phyloP scores from a whole-genome alignment of 2,329 filamentous ascomycete species.

The Fusarium subtropicale region DNA sequence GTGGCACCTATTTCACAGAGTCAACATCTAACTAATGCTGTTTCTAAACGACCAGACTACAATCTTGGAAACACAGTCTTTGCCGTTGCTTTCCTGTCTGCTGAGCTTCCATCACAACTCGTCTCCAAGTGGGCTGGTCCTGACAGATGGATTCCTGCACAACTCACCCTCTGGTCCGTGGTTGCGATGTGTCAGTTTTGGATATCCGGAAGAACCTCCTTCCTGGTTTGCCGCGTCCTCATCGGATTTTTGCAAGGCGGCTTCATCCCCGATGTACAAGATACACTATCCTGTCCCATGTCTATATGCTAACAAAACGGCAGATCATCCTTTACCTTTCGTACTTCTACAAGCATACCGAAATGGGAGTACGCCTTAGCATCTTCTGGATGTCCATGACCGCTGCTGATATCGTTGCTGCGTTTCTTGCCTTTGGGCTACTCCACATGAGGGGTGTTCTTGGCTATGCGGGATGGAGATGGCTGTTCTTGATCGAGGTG shows the following conservation, averaged over 20 bases:
- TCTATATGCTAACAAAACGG: accelerated
- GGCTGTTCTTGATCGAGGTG: neutral
- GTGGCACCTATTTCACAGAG: accelerated
- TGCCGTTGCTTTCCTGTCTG: neutral
- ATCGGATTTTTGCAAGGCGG: neutral
- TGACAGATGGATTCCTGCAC: neutral
- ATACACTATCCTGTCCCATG: accelerated
- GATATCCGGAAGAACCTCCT: neutral
- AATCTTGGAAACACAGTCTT: neutral
- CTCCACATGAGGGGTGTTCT: neutral
- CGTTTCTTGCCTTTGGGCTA: neutral
- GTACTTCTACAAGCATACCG: neutral
- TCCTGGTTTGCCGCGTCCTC: neutral
- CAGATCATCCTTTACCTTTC: neutral
- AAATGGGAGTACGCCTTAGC: neutral
- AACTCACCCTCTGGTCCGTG: neutral
- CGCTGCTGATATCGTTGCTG: neutral
- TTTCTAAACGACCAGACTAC: neutral
- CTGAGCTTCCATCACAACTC: neutral
- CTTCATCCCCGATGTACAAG: neutral
- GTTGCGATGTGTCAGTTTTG: neutral
- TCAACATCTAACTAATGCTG: accelerated
- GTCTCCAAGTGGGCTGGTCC: neutral
- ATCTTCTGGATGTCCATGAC: neutral
- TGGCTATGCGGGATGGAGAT: neutral